A percentile compares a stretch with the other conserved stretches of the same genome.
Conservation (phyloP, 805 yeast genomes). For the Ogataea glucozyma region DNA sequence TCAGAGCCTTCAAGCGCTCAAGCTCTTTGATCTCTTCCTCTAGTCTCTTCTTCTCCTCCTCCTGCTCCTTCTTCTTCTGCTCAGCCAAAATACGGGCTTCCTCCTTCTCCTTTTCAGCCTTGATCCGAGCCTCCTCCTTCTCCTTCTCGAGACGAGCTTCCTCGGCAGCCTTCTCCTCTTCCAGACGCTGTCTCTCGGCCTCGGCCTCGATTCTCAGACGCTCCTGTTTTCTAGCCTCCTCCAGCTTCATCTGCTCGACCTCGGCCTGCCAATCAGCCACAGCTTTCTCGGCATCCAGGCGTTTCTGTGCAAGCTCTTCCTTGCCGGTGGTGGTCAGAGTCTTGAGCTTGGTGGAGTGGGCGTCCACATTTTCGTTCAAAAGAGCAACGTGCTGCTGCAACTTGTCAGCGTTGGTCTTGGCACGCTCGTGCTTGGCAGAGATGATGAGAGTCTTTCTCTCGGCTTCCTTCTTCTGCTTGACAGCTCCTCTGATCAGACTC, state of each 20-base stretch:
- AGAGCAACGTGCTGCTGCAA: conserved; percentile 46
- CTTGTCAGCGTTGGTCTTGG: conserved; percentile 39
- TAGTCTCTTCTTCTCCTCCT: conserved; percentile 37
- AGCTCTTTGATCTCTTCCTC: conserved; percentile 43
- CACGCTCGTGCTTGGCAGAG: conserved; percentile 38
- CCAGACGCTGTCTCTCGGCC: conserved; percentile 42
- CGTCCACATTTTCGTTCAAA: conserved; percentile 43
- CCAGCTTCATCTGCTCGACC: conserved; percentile 43
- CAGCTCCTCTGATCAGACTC: conserved; percentile 26
- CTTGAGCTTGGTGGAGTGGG: conserved; percentile 45
- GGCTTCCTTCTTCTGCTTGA: conserved; percentile 42
- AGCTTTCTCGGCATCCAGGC: conserved; percentile 44
- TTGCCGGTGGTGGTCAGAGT: conserved; percentile 40
- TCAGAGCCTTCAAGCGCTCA: conserved; percentile 40
- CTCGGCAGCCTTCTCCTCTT: conserved; percentile 39
- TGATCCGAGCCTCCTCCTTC: conserved; percentile 24
- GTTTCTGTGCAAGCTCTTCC: conserved; percentile 38
- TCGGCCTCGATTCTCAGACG: conserved; percentile 41
- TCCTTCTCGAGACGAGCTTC: conserved; percentile 31
- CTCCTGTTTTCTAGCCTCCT: conserved; percentile 49
- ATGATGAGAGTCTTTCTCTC: conserved; percentile 38
- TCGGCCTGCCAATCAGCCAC: conserved; percentile 47
- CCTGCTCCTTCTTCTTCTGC: conserved; percentile 34
- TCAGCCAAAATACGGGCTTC: conserved; percentile 29
- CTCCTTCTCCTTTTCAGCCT: conserved; percentile 33